Percentiles rank a stretch among this genome's conserved stretches.
These are phyloP conservation scores for Sicyos edulis DNA, from an alignment of 306 rosid species.

Conservation along the genomic window DNA sequence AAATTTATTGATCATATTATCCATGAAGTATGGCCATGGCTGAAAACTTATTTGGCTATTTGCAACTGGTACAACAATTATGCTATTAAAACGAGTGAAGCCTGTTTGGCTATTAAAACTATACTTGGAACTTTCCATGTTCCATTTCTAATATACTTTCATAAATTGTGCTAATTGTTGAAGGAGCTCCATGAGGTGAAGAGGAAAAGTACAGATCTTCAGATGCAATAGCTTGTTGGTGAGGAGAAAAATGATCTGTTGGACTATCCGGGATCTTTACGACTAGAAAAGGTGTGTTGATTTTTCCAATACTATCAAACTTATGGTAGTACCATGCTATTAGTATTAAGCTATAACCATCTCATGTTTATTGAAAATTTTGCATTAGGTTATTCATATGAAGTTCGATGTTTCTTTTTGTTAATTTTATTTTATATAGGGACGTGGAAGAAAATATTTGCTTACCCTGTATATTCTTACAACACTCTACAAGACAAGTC, in stretches of 20 bases:
- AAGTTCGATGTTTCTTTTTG: no score
- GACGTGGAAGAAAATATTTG: no score
- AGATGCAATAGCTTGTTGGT: slow-evolving; percentile 91
- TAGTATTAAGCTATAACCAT: no score
- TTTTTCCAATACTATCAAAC: not conserved
- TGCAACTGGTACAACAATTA: not conserved
- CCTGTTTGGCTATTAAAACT: not conserved
- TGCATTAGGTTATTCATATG: no score
- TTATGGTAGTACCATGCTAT: no score
- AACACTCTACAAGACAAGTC: no score
- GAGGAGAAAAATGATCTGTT: slow-evolving; percentile 84
- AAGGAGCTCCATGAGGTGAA: slow-evolving; percentile 74
- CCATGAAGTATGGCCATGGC: not conserved
- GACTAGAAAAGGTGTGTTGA: slow-evolving; percentile 66
- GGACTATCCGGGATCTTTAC: slow-evolving; percentile 82
- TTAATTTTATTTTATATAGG: no score
- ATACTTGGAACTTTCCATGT: slow-evolving; percentile 11
- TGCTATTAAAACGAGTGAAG: not conserved
- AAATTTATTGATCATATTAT: not conserved
- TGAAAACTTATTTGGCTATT: not conserved
- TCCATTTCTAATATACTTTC: slow-evolving; percentile 17
- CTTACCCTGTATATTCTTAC: no score
- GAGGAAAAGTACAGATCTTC: slow-evolving; percentile 77
- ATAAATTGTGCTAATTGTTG: slow-evolving; percentile 25
- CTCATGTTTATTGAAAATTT: no score